A percentile compares a stretch with the other conserved stretches of the same genome.
These are phyloP conservation scores for Heritiera littoralis DNA, from an alignment of 345 rosid species.

Conservation along the genomic window DNA sequence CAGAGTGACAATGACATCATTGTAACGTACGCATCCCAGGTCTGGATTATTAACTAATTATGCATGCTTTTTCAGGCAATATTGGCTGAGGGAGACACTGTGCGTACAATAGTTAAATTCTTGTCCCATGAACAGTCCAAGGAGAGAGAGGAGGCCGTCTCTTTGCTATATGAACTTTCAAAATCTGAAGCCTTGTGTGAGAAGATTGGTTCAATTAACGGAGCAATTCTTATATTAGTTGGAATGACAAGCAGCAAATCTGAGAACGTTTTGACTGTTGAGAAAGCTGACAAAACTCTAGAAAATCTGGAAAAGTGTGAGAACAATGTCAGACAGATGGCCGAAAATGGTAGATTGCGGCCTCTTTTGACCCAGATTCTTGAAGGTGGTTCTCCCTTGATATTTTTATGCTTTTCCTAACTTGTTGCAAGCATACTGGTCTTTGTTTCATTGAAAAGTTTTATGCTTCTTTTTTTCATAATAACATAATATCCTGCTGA, in stretches of 20 bases:
- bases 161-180: conserved; percentile 82
- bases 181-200: conserved; percentile 79
- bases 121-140: conserved; percentile 69
- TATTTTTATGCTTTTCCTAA: conserved; percentile 15
- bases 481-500: conserved; percentile 1
- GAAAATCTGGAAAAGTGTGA: conserved; percentile 74
- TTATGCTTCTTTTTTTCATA: background rate
- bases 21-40: conserved; percentile 5
- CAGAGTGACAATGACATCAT: conserved; percentile 6
- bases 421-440: conserved; percentile 16
- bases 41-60: conserved; percentile 20
- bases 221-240: conserved; percentile 87
- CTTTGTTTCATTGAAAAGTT: background rate
- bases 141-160: conserved; percentile 88
- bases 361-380: conserved; percentile 85
- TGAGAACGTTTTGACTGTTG: conserved; percentile 75
- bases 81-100: conserved; percentile 86
- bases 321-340: conserved; percentile 92
- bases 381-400: conserved; percentile 52
- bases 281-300: conserved; percentile 77
- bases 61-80: conserved; percentile 55
- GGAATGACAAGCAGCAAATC: conserved; percentile 92
- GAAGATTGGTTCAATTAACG: conserved; percentile 87
- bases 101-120: conserved; percentile 86
- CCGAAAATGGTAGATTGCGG: conserved; percentile 73